These are phyloP conservation scores for Thielaviopsis populi DNA, from an alignment of 2,329 filamentous ascomycete genomes.

Conservation along the genomic window DNA sequence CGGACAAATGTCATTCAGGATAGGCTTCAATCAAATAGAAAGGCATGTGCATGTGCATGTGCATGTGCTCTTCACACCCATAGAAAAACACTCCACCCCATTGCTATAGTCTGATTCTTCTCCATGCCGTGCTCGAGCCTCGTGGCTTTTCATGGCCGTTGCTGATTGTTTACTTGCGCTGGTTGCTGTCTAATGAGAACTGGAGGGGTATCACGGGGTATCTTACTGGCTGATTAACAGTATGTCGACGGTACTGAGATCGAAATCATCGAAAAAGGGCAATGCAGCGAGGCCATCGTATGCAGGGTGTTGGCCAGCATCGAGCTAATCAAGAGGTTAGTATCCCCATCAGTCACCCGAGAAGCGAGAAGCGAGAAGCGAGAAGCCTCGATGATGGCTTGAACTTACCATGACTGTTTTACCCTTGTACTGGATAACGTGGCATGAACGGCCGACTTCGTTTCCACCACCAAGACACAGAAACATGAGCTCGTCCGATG, in stretches of 20 bases:
- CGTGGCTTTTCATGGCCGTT: not conserved
- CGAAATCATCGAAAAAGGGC: conserved; percentile 97
- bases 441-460: conserved; percentile 91
- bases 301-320: conserved; percentile 91
- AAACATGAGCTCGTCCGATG: conserved; percentile 87
- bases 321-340: conserved; percentile 46
- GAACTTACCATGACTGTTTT: conserved; percentile 85
- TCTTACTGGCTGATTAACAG: conserved; percentile 99
- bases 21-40: conserved; percentile 10
- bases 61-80: conserved; percentile 2
- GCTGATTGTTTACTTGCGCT: not conserved
- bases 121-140: not conserved
- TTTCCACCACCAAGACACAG: conserved; percentile 88
- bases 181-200: not conserved
- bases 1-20: conserved; percentile 5
- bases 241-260: conserved; percentile 91
- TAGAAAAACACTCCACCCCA: not conserved
- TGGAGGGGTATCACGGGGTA: conserved; percentile 16
- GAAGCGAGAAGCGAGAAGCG: not conserved
- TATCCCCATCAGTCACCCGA: conserved; percentile 13
- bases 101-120: conserved; percentile 1
- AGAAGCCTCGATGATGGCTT: not conserved
- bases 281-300: conserved; percentile 88
- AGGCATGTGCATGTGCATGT: not conserved
- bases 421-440: conserved; percentile 97